Base-by-base conservation (phyloP, 805 yeast genomes). In the Komagataella mondaviorum region DNA sequence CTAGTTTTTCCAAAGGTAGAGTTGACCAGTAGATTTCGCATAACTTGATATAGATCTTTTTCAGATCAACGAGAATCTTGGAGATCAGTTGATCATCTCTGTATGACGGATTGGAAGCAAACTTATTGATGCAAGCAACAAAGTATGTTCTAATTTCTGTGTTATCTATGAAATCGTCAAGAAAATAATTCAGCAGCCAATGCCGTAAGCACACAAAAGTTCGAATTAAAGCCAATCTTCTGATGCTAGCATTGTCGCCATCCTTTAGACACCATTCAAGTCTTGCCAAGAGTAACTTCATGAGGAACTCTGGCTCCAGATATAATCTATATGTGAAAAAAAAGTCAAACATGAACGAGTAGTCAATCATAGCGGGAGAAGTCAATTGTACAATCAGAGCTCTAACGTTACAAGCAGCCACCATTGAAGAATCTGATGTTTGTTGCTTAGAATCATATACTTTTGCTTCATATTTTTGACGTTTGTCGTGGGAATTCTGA, bases 181-280 rank as follows among this genome's bases (percentile, higher is more conserved):
- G 74, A 59, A 88, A 93, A 63, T 87, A 90, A 64, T 90, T 91
- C 53, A 87, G 66, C 17, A 91, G 64, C 96, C 98, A 91, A 68
- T 88, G 96, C 60, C 97, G 77, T 46, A 93, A 58, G 24, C 85
- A 81, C 23, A 88, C 96, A 69, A 90, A 91, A 0, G 95, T 83
- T 59, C 98, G 73, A 44, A 90, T 75, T 10, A 87, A 70, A 1
- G 84, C 82, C 47, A 85, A 70, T 53, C 81, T 76, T 18, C 44
- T 46, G 22, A 39, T 48, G 39, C 20, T 16, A 4, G 18, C 44
- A 30, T 17, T 46, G 24, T 48, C 48, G 20, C 23, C 23, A 7
- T 10, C 57, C 48, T 23, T 52, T 17, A 85, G 64, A 22, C 88
- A 78, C 96, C 96, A 88, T 8, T 78, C 71, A 44, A 88, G 68